A percentile compares a stretch with the other conserved stretches of the same genome.
These are phyloP conservation scores for Ceratocystiopsis sp. DNA, from an alignment of 2,329 filamentous ascomycete genomes.

Conservation along the genomic window DNA sequence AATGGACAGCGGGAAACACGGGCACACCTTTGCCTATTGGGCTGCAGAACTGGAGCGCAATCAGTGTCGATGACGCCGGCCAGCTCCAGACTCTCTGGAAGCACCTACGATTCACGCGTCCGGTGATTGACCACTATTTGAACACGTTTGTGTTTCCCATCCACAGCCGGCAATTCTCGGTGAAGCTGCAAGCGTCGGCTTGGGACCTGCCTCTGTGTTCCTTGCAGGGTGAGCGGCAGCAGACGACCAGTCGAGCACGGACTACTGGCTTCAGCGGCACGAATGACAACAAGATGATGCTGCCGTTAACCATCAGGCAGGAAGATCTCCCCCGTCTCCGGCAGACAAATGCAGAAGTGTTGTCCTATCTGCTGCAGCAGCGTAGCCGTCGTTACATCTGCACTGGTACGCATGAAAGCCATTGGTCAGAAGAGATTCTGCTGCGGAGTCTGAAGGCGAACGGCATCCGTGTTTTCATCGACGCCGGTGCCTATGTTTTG, in stretches of 20 bases:
- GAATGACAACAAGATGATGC: conserved; percentile 42
- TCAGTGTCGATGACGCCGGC: conserved; percentile 40
- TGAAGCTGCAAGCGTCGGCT: conserved; percentile 46
- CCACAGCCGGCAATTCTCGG: conserved; percentile 45
- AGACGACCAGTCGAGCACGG: conserved; percentile 10
- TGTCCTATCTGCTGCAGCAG: conserved; percentile 36
- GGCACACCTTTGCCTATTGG: conserved; percentile 22
- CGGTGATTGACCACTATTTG: conserved; percentile 41
- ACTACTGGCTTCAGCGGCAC: conserved; percentile 60
- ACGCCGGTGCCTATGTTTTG: conserved; percentile 46
- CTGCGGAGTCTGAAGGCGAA: conserved; percentile 20
- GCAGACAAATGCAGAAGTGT: conserved; percentile 47
- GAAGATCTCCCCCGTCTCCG: conserved; percentile 36
- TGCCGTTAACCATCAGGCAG: conserved; percentile 46
- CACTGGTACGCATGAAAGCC: conserved; percentile 16
- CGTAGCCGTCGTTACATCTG: conserved; percentile 32
- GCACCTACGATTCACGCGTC: conserved; percentile 28
- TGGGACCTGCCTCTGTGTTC: conserved; percentile 46
- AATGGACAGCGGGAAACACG: conserved; percentile 24
- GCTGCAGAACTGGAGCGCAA: conserved; percentile 33
- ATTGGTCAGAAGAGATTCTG: conserved; percentile 27
- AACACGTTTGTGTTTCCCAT: conserved; percentile 47
- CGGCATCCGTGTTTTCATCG: conserved; percentile 38
- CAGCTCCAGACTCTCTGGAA: conserved; percentile 34
- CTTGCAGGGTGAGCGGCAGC: no score